phyloP scores from a whole-genome alignment of 2,329 filamentous ascomycete genomes.

The Thielaviopsis populi region DNA sequence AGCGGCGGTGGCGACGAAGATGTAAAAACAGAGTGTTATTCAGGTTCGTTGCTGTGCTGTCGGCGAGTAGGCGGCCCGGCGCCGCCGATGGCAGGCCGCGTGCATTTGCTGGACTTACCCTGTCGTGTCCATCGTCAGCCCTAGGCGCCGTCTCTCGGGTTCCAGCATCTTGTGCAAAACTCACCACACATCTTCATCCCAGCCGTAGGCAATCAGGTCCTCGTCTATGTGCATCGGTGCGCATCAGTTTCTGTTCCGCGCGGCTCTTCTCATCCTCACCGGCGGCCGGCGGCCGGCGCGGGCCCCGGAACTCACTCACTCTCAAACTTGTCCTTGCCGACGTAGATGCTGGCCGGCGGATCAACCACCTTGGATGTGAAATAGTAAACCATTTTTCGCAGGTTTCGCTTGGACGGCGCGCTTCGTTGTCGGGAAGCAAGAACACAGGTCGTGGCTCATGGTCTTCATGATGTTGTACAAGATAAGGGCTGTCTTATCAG shows the following conservation, averaged over 20 bases:
- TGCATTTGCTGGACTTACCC: neutral
- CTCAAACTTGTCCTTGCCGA: constrained; percentile 98
- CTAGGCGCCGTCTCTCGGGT: too few species aligned
- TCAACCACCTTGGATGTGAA: constrained; percentile 75
- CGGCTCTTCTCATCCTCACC: neutral
- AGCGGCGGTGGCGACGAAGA: neutral
- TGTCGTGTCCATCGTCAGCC: neutral
- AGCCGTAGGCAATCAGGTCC: constrained; percentile 85
- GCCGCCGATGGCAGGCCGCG: neutral
- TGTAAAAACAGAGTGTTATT: neutral
- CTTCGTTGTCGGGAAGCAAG: neutral
- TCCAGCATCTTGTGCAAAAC: constrained; percentile 18
- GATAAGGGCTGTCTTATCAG: neutral
- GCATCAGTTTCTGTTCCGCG: neutral
- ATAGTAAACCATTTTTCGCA: constrained; percentile 71
- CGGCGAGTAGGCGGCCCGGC: too few species aligned
- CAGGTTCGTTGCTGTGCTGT: neutral
- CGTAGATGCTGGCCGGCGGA: constrained; percentile 78
- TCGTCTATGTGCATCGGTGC: constrained; percentile 51
- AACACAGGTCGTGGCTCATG: neutral
- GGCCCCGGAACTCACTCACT: constrained; percentile 47
- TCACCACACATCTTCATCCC: constrained; percentile 91
- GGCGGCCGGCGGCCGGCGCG: neutral
- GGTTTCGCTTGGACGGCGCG: neutral
- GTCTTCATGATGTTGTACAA: neutral